A percentile compares a stretch with the other conserved stretches of the same genome.
These are phyloP conservation scores for Fraxinus velutina DNA, from an alignment of 305 asterid genomes.

Conservation along the genomic window DNA sequence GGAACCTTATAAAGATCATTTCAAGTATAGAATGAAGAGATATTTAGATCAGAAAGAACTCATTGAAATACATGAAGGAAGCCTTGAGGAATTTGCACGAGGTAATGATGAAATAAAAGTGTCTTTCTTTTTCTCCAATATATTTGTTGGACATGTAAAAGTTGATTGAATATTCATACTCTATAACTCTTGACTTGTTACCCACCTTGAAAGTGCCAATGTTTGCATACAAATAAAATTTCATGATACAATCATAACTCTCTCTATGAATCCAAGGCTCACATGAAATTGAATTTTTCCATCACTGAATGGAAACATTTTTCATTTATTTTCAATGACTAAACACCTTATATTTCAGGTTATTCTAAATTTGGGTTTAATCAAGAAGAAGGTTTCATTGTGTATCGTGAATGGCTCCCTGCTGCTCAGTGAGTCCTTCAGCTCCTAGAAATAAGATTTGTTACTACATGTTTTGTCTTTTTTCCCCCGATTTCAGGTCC, in stretches of 20 bases:
- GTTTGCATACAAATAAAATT: neutral
- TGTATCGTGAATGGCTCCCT: conserved; percentile 96
- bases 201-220: neutral
- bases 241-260: neutral
- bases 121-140: neutral
- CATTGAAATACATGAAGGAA: conserved; percentile 66
- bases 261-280: neutral
- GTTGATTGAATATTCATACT: conserved; percentile 9
- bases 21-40: conserved; percentile 57
- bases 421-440: conserved; percentile 77
- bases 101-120: conserved; percentile 48
- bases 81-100: conserved; percentile 76
- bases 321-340: conserved; percentile 19
- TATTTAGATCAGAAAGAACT: conserved; percentile 63
- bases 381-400: conserved; percentile 65
- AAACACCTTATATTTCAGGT: conserved; percentile 43
- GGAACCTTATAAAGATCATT: conserved; percentile 71
- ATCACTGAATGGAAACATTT: neutral
- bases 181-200: neutral
- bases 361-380: conserved; percentile 75
- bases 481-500: neutral
- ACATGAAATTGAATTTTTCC: conserved; percentile 13
- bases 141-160: conserved; percentile 12
- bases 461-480: neutral
- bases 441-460: conserved; percentile 18